Conservation (phyloP, 257 asterid species). For the Nyctanthes arbortristis region DNA sequence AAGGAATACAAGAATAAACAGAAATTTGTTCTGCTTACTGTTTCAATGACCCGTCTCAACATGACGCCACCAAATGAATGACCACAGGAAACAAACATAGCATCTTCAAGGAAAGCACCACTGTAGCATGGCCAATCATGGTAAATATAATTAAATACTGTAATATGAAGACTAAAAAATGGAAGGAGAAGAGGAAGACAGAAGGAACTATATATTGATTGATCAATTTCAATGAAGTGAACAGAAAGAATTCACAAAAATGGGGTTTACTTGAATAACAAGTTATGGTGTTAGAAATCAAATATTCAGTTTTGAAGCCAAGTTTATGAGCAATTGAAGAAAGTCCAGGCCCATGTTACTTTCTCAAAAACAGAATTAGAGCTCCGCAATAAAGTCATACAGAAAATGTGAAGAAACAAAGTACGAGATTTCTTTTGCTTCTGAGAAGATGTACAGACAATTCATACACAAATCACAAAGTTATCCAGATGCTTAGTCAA, state of each 20-base stretch:
- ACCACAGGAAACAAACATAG: conserved; percentile 90
- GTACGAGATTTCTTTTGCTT: conserved; percentile 5
- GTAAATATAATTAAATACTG: background rate
- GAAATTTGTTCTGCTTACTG: conserved; percentile 52
- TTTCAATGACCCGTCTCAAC: conserved; percentile 83
- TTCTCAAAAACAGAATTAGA: background rate
- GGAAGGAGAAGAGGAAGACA: background rate
- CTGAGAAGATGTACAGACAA: background rate
- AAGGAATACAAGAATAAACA: conserved; percentile 10
- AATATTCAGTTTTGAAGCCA: background rate
- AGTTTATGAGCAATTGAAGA: conserved; percentile 24
- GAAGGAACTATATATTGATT: background rate
- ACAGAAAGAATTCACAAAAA: conserved; percentile 4
- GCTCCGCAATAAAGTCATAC: conserved; percentile 4
- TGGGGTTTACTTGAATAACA: conserved; percentile 21
- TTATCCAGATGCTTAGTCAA: background rate
- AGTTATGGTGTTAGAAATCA: conserved; percentile 1
- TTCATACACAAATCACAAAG: background rate
- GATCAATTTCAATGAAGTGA: conserved; percentile 20
- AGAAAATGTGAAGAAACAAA: conserved; percentile 11
- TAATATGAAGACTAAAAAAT: too few species aligned
- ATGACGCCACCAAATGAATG: conserved; percentile 96
- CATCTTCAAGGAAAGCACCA: conserved; percentile 95
- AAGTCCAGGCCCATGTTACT: background rate
- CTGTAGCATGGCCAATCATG: conserved; percentile 45